Evolutionary conservation across 163 green algal species (phyloP).

Genomic region (Chlorella variabilis): DNA sequence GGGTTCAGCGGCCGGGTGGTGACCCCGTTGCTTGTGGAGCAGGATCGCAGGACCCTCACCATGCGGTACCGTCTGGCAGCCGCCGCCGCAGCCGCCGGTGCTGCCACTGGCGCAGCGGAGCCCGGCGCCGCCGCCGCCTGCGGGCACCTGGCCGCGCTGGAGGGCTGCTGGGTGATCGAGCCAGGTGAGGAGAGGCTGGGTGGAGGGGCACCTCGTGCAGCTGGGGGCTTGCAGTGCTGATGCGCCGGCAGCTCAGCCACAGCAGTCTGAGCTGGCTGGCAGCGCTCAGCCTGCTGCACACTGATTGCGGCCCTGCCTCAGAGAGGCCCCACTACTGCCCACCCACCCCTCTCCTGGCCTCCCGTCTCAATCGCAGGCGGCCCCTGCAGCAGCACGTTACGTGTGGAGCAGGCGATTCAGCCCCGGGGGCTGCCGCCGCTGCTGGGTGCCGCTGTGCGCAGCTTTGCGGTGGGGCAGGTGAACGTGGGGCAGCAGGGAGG

Average conservation of each 20-base stretch:
- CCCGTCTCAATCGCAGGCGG: background rate
- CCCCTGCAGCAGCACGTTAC: slow-evolving; percentile 8
- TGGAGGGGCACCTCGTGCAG: no score
- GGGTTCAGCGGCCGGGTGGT: slow-evolving; percentile 60
- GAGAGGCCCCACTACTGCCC: no score
- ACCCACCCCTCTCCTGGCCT: background rate
- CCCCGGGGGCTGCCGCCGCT: slow-evolving; percentile 9
- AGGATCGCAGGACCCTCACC: background rate
- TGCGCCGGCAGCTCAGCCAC: no score
- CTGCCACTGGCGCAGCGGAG: background rate
- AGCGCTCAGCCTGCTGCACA: no score
- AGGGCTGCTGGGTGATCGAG: background rate
- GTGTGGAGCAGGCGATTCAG: slow-evolving; percentile 19
- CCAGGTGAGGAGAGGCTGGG: slow-evolving; percentile 2
- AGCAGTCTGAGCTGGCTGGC: no score
- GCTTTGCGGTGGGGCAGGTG: slow-evolving; percentile 12
- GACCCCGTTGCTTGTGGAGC: background rate
- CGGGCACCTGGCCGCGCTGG: background rate
- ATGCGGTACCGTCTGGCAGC: background rate
- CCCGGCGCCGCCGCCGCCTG: background rate
- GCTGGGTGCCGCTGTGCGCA: background rate
- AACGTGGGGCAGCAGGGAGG: background rate
- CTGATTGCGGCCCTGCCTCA: no score
- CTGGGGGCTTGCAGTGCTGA: background rate
- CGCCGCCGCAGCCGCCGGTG: no score